These are phyloP conservation scores for Globisporangium ultimum DNA, from an alignment of 352 stramenopile species.

Conservation along the genomic window DNA sequence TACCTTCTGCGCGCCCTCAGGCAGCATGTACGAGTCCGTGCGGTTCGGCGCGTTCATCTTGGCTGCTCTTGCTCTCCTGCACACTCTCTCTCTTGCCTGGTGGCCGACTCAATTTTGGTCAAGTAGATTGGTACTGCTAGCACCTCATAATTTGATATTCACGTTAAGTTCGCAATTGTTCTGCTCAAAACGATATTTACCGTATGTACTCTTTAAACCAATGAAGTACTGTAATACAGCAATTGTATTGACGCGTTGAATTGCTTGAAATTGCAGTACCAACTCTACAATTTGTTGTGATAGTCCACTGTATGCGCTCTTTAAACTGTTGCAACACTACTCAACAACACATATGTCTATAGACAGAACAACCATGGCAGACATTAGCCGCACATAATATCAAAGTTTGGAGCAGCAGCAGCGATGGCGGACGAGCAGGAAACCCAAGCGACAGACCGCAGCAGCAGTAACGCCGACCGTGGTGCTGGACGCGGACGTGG, in stretches of 20 bases:
- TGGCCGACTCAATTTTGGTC: not conserved
- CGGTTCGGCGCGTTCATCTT: slow-evolving; percentile 82
- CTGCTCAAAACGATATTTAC: no score
- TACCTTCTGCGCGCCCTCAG: slow-evolving; percentile 88
- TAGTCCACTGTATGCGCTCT: no score
- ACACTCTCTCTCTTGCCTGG: not conserved
- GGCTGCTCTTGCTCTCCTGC: not conserved
- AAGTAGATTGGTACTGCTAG: not conserved
- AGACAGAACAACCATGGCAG: no score
- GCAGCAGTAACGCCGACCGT: not conserved
- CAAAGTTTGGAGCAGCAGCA: not conserved
- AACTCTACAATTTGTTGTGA: no score
- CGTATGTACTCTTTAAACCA: no score
- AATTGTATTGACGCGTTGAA: no score
- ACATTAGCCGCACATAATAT: no score
- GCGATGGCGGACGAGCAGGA: not conserved
- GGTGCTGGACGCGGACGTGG: not conserved
- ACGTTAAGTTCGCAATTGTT: not conserved
- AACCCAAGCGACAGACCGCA: not conserved
- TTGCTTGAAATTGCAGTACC: no score
- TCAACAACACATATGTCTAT: no score
- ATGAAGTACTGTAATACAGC: no score
- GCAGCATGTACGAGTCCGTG: slow-evolving; percentile 84
- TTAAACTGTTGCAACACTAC: no score
- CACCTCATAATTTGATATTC: not conserved